Evolutionary conservation across 78 protist species (phyloP).

Genomic region (Creolimax fragrantissima): DNA sequence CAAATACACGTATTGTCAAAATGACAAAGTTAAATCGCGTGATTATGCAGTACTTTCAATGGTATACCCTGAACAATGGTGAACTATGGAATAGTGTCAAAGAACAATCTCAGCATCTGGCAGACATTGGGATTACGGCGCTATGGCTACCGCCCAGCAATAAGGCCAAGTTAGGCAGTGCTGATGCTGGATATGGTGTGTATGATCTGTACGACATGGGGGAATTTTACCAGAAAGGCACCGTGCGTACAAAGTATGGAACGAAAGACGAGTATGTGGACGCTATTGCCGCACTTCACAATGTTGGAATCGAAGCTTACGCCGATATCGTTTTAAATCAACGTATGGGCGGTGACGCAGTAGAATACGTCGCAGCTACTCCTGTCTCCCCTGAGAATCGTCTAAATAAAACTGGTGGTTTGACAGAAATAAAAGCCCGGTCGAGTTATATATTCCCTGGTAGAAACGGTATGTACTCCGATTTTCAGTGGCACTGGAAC

Average conservation of each 20-base stretch:
- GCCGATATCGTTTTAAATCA: slow-evolving; percentile 31
- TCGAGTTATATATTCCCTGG: slow-evolving; percentile 7
- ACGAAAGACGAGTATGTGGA: slow-evolving; percentile 6
- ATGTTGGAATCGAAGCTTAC: slow-evolving; percentile 7
- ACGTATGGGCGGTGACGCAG: slow-evolving; percentile 8
- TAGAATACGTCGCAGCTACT: neutral
- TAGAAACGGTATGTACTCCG: slow-evolving; percentile 5
- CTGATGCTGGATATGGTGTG: slow-evolving; percentile 1
- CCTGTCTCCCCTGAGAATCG: neutral
- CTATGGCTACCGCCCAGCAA: neutral
- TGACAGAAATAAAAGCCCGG: neutral
- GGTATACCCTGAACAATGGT: neutral
- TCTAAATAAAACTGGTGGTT: neutral
- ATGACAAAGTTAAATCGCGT: neutral
- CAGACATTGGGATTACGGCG: neutral
- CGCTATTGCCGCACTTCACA: neutral
- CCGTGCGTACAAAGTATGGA: slow-evolving; percentile 25
- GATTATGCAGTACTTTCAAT: neutral
- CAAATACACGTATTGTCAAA: no score
- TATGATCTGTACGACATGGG: slow-evolving; percentile 27
- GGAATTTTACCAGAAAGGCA: slow-evolving; percentile 28
- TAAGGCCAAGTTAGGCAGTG: neutral
- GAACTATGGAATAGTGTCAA: neutral
- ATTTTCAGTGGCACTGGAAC: neutral
- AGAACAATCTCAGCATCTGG: neutral